These are phyloP conservation scores for Fusarium concolor DNA, from an alignment of 2,329 filamentous ascomycete genomes.

Conservation along the genomic window DNA sequence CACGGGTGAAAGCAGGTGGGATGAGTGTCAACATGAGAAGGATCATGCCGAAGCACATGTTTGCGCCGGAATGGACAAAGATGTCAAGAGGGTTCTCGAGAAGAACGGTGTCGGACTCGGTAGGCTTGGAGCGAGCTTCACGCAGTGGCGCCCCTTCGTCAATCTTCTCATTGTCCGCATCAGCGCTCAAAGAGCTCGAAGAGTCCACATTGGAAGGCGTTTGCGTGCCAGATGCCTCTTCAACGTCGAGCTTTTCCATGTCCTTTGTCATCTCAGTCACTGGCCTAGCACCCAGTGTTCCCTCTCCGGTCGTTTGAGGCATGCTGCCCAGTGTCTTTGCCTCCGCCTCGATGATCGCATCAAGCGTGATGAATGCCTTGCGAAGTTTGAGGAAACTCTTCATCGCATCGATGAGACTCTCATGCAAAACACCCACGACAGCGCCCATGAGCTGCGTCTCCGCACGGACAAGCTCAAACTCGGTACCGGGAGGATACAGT, in stretches of 20 bases:
- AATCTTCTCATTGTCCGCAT: slow-evolving; percentile 32
- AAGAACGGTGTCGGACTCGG: slow-evolving; percentile 68
- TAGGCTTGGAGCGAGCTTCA: slow-evolving; percentile 49
- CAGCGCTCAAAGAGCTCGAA: slow-evolving; percentile 32
- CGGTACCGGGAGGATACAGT: slow-evolving; percentile 84
- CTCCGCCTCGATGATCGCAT: slow-evolving; percentile 82
- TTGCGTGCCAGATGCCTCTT: slow-evolving; percentile 53
- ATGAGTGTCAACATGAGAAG: slow-evolving; percentile 91
- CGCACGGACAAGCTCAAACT: slow-evolving; percentile 86
- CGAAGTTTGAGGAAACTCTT: slow-evolving; percentile 93
- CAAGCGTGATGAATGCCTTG: slow-evolving; percentile 86
- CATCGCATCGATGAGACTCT: slow-evolving; percentile 90
- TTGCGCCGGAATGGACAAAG: slow-evolving; percentile 89
- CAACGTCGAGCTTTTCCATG: slow-evolving; percentile 51
- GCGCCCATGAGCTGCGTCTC: slow-evolving; percentile 91
- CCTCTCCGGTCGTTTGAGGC: slow-evolving; percentile 10
- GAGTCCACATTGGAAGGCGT: slow-evolving; percentile 53
- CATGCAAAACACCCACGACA: slow-evolving; percentile 88
- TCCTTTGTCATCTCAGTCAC: slow-evolving; percentile 45
- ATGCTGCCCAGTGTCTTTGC: slow-evolving; percentile 56
- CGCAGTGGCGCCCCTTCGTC: slow-evolving; percentile 41
- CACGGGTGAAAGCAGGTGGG: slow-evolving; percentile 87
- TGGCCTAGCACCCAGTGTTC: slow-evolving; percentile 11
- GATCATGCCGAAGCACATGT: slow-evolving; percentile 89
- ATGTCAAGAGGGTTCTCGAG: slow-evolving; percentile 82